These are phyloP conservation scores for Coprinellus micaceus DNA, from an alignment of 768 basidiomycete species.

Conservation along the genomic window DNA sequence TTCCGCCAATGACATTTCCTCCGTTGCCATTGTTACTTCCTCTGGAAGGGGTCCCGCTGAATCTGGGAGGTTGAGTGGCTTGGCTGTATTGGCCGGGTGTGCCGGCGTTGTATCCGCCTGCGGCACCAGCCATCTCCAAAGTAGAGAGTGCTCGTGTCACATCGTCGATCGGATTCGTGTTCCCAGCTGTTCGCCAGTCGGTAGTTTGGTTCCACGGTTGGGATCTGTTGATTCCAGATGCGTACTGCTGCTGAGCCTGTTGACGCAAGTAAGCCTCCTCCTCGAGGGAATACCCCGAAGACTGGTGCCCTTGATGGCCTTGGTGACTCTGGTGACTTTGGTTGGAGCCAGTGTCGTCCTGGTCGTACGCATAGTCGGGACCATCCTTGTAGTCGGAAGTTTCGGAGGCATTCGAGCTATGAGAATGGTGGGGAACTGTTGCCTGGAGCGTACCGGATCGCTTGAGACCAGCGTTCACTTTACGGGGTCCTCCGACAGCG, in stretches of 20 bases:
- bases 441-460: constrained; percentile 76
- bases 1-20: constrained; percentile 31
- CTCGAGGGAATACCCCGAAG: background rate
- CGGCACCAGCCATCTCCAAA: constrained; percentile 51
- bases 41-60: constrained; percentile 33
- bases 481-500: constrained; percentile 48
- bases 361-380: constrained; percentile 47
- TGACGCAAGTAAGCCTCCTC: constrained; percentile 57
- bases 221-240: constrained; percentile 57
- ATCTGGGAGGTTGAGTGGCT: constrained; percentile 64
- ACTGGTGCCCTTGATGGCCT: no score
- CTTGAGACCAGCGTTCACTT: constrained; percentile 52
- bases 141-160: constrained; percentile 70
- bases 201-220: constrained; percentile 64
- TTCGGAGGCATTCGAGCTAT: constrained; percentile 38
- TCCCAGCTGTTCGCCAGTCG: constrained; percentile 54
- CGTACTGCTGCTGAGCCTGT: constrained; percentile 39
- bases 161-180: constrained; percentile 56
- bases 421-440: constrained; percentile 37
- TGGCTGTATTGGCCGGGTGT: constrained; percentile 36
- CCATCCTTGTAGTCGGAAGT: constrained; percentile 39
- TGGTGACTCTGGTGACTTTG: no score
- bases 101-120: constrained; percentile 21
- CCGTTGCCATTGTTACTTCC: constrained; percentile 32
- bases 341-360: constrained; percentile 33